Base-by-base conservation (phyloP, 2,329 filamentous ascomycete species). In the Penicillium carneum region DNA sequence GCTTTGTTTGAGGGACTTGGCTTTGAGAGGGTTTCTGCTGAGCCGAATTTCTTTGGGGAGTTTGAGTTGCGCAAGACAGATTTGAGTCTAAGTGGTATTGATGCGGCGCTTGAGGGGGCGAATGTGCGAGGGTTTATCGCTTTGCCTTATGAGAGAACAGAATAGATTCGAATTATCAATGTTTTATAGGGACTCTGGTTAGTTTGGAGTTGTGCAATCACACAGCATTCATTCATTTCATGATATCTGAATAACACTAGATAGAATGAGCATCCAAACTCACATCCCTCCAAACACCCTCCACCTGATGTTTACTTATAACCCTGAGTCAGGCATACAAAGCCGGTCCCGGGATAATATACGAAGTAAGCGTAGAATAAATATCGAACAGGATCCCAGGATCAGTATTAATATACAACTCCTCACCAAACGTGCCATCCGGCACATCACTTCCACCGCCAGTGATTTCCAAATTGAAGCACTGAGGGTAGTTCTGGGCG, bases 1-100 rank as follows among this genome's bases (percentile, higher is more conserved):
- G 74, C 72, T 9, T 72, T 91, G 18, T 91, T 91, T 74, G 84
- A 88, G 67, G 81, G 82, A 34, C 64, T 87, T 11, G 84, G 85
- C 0, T 90, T 90, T 72, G 67, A 69, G 57, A 84, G 80, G 71
- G 77, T 81, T 9, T 72, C 72, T 0, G 80, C 79, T 26, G 77
- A 78, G 56, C 79, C 84, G 29, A 90, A 88, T 74, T 90, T 86
- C 74, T 91, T 91, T 80, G 87, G 87, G 0, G 88, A 91, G 74
- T 78, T 88, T 62, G 88, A 91, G 75, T 70, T 90, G 68, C 74
- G 83, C 57, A 76, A 75, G 57, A 65, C 59, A 47, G 72, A 75
- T 31, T 62, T 81, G 57, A 62, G 63, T 18, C 41, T 69, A 9
- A 69, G 64, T 34, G 68, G 63, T 42, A 67, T 77, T 39, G 63